Evolutionary conservation across 2,329 filamentous ascomycete species (phyloP).

Genomic region (Fusarium incarnatum): DNA sequence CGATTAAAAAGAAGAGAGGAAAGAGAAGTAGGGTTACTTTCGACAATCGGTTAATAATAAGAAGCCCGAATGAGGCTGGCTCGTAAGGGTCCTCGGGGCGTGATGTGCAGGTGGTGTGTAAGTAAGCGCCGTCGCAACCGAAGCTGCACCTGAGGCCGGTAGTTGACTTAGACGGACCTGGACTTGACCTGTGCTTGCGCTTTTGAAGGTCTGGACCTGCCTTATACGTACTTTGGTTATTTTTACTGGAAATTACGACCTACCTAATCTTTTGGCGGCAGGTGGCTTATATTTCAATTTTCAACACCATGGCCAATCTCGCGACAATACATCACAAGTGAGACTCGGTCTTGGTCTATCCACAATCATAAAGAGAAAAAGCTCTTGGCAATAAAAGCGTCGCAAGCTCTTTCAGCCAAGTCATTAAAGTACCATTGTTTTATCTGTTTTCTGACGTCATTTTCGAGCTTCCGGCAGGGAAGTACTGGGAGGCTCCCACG

Average conservation of each 20-base stretch:
- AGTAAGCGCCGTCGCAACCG: conserved; percentile 38
- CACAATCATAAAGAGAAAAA: conserved; percentile 24
- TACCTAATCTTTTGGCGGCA: conserved; percentile 12
- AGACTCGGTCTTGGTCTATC: conserved; percentile 24
- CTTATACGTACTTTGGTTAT: background rate
- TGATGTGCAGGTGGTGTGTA: conserved; percentile 34
- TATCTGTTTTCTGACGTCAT: conserved; percentile 41
- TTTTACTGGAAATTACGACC: background rate
- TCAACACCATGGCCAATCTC: conserved; percentile 23
- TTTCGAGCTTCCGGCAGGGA: conserved; percentile 10
- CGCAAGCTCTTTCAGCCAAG: conserved; percentile 36
- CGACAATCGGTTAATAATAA: conserved; percentile 2
- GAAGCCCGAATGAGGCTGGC: conserved; percentile 22
- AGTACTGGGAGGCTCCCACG: conserved; percentile 19
- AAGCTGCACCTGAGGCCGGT: background rate
- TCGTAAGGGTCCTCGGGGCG: conserved; percentile 19
- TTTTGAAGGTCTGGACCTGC: conserved; percentile 4
- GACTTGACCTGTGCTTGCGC: background rate
- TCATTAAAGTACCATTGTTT: conserved; percentile 20
- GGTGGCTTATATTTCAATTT: conserved; percentile 41
- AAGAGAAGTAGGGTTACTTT: conserved; percentile 15
- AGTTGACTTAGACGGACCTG: conserved; percentile 12
- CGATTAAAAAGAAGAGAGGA: conserved; percentile 5
- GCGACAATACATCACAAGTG: background rate
- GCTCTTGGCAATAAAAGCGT: conserved; percentile 36